Evolutionary conservation across 148 eudicot genomes (phyloP).

Genomic region (Mesembryanthemum crystallinum): DNA sequence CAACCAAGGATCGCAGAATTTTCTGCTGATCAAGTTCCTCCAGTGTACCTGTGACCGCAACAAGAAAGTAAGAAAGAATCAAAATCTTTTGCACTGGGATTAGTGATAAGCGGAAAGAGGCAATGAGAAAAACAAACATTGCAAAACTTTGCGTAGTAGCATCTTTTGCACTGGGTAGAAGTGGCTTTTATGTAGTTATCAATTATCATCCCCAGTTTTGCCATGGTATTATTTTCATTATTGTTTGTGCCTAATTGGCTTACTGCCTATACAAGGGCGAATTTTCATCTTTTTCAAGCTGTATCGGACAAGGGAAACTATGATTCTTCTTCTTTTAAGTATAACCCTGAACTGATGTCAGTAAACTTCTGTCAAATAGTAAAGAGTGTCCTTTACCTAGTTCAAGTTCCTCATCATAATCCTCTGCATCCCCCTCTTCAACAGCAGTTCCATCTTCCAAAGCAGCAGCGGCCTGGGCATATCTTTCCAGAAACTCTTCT

Average conservation of each 20-base stretch:
- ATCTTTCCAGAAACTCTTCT: conserved; percentile 74
- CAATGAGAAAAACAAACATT: not conserved
- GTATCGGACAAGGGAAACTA: not conserved
- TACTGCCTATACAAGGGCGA: no score
- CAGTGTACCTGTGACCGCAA: conserved; percentile 36
- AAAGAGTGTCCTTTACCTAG: conserved; percentile 41
- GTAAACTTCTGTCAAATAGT: not conserved
- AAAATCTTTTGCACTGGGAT: not conserved
- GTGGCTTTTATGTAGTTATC: not conserved
- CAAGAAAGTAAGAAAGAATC: not conserved
- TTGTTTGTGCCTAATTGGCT: not conserved
- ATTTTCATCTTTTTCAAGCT: not conserved
- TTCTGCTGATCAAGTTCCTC: conserved; percentile 49
- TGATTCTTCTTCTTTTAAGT: not conserved
- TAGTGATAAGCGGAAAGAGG: not conserved
- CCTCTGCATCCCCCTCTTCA: conserved; percentile 65
- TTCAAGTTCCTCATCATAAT: conserved; percentile 61
- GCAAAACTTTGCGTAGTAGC: no score
- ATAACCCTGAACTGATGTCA: not conserved
- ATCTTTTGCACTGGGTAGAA: not conserved
- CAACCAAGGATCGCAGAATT: conserved; percentile 39
- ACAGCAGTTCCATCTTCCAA: conserved; percentile 53
- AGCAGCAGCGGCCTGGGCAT: conserved; percentile 66
- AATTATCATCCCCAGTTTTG: not conserved
- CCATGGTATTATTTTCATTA: not conserved